These are phyloP conservation scores for Aristolochia californica DNA, from an alignment of 164 flowering plant genomes.

Conservation along the genomic window DNA sequence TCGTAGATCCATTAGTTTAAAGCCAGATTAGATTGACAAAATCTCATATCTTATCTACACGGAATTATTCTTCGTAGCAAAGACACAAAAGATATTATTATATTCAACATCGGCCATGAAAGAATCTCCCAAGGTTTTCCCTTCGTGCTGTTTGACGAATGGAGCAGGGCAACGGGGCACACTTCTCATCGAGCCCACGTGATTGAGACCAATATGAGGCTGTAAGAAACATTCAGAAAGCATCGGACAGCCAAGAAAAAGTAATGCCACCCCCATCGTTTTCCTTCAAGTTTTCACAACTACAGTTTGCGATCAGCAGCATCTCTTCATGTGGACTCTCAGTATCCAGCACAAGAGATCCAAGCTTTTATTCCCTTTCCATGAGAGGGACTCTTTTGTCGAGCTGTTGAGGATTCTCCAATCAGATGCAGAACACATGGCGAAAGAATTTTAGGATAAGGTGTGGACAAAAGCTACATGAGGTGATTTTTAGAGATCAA, in stretches of 20 bases:
- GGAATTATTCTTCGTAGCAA: no score
- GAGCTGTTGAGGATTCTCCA: neutral
- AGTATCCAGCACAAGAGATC: constrained; percentile 6
- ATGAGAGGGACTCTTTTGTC: constrained; percentile 18
- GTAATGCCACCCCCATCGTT: constrained; percentile 4
- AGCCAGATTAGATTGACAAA: no score
- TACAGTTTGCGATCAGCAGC: neutral
- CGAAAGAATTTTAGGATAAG: neutral
- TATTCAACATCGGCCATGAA: no score
- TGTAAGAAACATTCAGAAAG: neutral
- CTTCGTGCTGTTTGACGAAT: no score
- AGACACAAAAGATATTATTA: no score
- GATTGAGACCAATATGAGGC: neutral
- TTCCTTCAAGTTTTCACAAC: constrained; percentile 3
- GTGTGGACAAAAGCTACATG: neutral
- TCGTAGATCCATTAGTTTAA: no score
- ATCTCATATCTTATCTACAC: no score
- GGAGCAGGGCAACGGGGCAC: no score
- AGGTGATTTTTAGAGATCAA: neutral
- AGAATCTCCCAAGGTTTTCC: no score
- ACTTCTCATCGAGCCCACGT: neutral
- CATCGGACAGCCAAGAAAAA: neutral
- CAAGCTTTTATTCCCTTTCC: constrained; percentile 7
- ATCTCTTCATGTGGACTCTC: constrained; percentile 9
- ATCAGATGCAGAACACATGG: neutral